Evolutionary conservation across 1,284 basidiomycete genomes (phyloP), one percentile per base, ranked within the genome.

Genomic region (Cryptococcus sp.): DNA sequence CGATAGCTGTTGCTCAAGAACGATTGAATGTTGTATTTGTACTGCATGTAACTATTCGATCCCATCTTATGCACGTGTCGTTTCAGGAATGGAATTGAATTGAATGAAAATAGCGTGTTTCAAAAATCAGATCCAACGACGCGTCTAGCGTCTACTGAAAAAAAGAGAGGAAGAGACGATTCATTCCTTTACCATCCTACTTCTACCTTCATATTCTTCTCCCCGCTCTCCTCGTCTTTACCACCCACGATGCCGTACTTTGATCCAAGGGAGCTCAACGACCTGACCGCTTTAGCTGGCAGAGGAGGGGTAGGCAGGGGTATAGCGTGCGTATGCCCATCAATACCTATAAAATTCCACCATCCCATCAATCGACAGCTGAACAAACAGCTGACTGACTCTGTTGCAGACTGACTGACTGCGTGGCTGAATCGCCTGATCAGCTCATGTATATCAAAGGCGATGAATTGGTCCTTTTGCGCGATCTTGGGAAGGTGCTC

Each of bases 381-480:
- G 17, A 22, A 38, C 20, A 29, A 37, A 3, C n/a, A 23, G 47
- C 56, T 62, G 48, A 56, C 40, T 5, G 40, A 43, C 20, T 43
- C 20, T 4, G 5, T 43, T 20, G 16, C 40, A 58, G 75, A 4
- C 52, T 68, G 20, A 66, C 65, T 11, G 90, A 93, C 71, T 91
- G 88, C 67, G 84, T 90, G 8, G 89, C 89, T 2, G 86, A 91
- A 72, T 81, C 83, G 45, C 79, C 85, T 13, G 87, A 88, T 46
- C 89, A 93, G 75, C 82, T 94, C 53, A 94, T 94, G 91, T 93
- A 93, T 74, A 80, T 93, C 61, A 86, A 88, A 81, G 88, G 86
- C 62, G 91, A 94, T 68, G 84, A 87, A 64, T 87, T 94, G 50
- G 84, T 83, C 0, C 87, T 93, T 0, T 80, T 94, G n/a, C 85